These are phyloP conservation scores for Mucor circinelloides DNA, from an alignment of 371 early-diverging fungal species.

Conservation along the genomic window DNA sequence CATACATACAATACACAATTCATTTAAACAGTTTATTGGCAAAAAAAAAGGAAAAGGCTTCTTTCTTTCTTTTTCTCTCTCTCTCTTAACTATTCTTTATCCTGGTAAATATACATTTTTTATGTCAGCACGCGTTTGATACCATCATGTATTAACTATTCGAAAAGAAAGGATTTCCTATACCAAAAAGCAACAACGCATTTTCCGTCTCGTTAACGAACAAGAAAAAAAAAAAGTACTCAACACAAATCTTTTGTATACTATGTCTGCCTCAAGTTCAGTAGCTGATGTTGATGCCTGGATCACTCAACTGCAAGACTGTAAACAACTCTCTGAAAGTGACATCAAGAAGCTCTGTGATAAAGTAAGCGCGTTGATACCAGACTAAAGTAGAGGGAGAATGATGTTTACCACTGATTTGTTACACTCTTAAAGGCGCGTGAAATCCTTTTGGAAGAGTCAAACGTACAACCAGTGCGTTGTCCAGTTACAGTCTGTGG, in stretches of 20 bases:
- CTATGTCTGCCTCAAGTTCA: constrained; percentile 47
- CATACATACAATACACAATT: neutral
- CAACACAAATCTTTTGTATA: neutral
- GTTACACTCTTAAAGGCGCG: constrained; percentile 66
- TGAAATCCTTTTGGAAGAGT: constrained; percentile 91
- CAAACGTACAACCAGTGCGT: constrained; percentile 94
- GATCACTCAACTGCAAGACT: constrained; percentile 87
- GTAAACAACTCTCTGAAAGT: constrained; percentile 89
- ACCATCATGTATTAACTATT: neutral
- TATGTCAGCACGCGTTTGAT: neutral
- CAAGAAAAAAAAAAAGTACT: neutral
- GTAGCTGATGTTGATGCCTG: constrained; percentile 79
- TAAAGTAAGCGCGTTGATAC: constrained; percentile 55
- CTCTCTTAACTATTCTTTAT: neutral
- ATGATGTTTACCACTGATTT: neutral
- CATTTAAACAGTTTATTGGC: neutral
- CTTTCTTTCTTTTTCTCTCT: neutral
- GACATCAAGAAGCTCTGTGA: constrained; percentile 97
- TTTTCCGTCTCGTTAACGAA: neutral
- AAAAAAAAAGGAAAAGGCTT: neutral
- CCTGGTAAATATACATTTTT: neutral
- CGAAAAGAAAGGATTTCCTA: neutral
- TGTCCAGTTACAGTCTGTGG: constrained; percentile 98
- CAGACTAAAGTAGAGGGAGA: neutral
- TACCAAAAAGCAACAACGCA: neutral